Conservation (phyloP, 768 basidiomycete genomes). For the Mycena leptocephala region DNA sequence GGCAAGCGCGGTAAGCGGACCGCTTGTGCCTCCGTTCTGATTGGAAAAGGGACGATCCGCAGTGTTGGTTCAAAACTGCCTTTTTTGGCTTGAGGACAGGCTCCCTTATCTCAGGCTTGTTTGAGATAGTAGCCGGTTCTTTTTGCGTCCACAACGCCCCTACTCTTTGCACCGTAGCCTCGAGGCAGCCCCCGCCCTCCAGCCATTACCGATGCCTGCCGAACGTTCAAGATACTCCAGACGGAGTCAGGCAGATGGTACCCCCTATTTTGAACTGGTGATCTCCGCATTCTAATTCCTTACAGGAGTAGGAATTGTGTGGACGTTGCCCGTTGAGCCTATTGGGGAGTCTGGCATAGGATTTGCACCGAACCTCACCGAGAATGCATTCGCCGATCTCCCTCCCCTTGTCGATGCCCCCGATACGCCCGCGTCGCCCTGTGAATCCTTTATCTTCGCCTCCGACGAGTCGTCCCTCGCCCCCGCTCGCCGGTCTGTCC, state of each 20-base stretch:
- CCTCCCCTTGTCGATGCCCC: constrained; percentile 48
- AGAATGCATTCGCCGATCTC: constrained; percentile 63
- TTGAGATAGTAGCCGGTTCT: background rate
- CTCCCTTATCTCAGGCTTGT: constrained; percentile 9
- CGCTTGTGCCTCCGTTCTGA: background rate
- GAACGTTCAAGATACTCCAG: constrained; percentile 53
- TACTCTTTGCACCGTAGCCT: constrained; percentile 34
- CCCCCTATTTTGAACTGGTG: background rate
- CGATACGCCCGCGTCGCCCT: constrained; percentile 31
- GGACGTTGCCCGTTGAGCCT: constrained; percentile 57
- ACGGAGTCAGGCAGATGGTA: constrained; percentile 50
- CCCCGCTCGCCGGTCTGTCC: constrained; percentile 50
- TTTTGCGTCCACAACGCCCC: constrained; percentile 31
- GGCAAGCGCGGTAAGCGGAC: background rate
- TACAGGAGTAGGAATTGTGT: constrained; percentile 57
- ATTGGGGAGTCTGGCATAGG: constrained; percentile 54
- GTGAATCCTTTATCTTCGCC: constrained; percentile 64
- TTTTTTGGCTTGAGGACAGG: background rate
- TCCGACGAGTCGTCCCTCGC: constrained; percentile 43
- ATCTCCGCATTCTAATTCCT: constrained; percentile 3
- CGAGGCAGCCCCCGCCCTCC: constrained; percentile 31
- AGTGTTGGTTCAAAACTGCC: background rate
- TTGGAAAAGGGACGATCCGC: background rate
- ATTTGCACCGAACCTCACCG: constrained; percentile 72
- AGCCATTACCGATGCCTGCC: constrained; percentile 51